phyloP scores from a whole-genome alignment of 75 land plant genomes.

The Picea sitchensis region DNA sequence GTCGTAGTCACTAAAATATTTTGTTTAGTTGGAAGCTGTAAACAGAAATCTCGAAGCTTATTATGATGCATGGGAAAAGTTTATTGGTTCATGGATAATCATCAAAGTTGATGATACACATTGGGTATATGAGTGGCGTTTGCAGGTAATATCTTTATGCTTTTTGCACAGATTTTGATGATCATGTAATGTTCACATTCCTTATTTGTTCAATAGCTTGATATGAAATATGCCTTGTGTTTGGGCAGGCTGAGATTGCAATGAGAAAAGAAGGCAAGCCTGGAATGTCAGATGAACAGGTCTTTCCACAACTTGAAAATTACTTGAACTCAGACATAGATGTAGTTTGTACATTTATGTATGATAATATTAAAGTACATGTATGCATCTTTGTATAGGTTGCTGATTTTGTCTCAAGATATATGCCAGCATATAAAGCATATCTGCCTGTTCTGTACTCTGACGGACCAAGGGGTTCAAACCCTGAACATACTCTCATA shows the following conservation, averaged over 20 bases:
- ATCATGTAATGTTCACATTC: background rate
- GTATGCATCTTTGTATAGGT: slow-evolving; percentile 37
- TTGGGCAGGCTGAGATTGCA: slow-evolving; percentile 79
- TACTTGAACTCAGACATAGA: background rate
- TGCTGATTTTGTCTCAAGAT: slow-evolving; percentile 92
- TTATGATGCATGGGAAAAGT: slow-evolving; percentile 91
- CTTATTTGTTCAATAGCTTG: background rate
- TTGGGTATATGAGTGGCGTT: slow-evolving; percentile 87
- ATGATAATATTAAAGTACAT: background rate
- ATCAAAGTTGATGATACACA: slow-evolving; percentile 73
- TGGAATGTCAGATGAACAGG: slow-evolving; percentile 99
- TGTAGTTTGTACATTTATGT: background rate
- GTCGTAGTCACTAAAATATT: background rate
- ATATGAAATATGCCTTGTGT: background rate
- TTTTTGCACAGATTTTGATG: background rate
- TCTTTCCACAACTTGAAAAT: slow-evolving; percentile 13
- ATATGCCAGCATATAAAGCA: slow-evolving; percentile 94
- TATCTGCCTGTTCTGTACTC: slow-evolving; percentile 81
- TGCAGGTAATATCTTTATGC: slow-evolving; percentile 53
- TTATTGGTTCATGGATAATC: slow-evolving; percentile 83
- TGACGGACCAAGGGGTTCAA: slow-evolving; percentile 74
- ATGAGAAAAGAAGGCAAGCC: slow-evolving; percentile 89
- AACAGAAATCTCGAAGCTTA: slow-evolving; percentile 85
- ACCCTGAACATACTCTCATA: slow-evolving; percentile 51
- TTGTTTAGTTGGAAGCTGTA: slow-evolving; percentile 74